Base-by-base conservation (phyloP, 2,329 filamentous ascomycete genomes). In the Colletotrichum musicola region DNA sequence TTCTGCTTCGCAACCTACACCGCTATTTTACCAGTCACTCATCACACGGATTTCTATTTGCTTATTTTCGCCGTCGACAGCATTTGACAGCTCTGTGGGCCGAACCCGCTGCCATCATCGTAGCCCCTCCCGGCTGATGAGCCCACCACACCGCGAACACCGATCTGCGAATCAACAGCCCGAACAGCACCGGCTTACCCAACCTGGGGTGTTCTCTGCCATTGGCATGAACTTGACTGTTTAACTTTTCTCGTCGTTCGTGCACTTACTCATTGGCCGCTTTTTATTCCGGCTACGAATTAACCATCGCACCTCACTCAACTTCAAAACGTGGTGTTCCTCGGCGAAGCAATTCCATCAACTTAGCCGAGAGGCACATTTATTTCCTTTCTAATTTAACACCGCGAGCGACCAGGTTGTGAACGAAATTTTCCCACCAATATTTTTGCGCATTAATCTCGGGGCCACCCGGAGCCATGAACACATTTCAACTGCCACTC, bases 351-450 rank as follows among this genome's bases (percentile, higher is more conserved):
- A 46, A 38, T 42, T 35, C 44, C 20, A 44, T 53, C 49, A 20
- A 38, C 47, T 38, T 61, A 49, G 30, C 38, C 49, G 47, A 64
- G 55, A 47, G 14, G 56, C 56, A 54, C 38, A 38, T 7, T 55
- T 49, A 38, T 7, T 55, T 49, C 20, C 7, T 22, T 61, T 35
- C 12, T 9, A 61, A 27, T 25, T 55, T 14, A 27, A 13, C 25
- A 25, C 46, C 14, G 6, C 22, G 18, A 27, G 18, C 4, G 16
- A 12, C 27, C 46, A 16, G 14, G 30, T n/a, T 35, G 50, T n/a
- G 2, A 25, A 38, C 20, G 5, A 3, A 42, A 35, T 22, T 13
- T 9, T 22, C 27, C 30, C 46, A 54, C 10, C 9, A 18, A 25
- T 7, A 49, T 4, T 30, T 25, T 18, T 14, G 13, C 12, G 46